phyloP scores from a whole-genome alignment of 345 rosid species.

The Brassica rapa region DNA sequence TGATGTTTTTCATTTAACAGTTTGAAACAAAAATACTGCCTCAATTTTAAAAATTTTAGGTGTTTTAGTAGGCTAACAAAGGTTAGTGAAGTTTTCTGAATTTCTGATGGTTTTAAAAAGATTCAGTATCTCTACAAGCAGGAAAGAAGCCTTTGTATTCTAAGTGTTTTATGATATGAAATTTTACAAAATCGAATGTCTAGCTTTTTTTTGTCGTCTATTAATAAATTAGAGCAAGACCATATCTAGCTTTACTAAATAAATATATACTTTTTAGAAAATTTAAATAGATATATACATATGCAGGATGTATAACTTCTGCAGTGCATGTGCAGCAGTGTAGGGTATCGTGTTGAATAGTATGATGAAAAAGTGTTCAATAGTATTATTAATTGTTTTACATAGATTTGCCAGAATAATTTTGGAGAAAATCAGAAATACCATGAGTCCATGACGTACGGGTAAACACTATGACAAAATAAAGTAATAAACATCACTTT shows the following conservation, averaged over 20 bases:
- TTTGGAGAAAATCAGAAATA: not conserved
- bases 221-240: too few relatives aligned
- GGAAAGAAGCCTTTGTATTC: not conserved
- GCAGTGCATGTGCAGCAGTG: not conserved
- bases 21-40: not conserved
- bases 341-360: not conserved
- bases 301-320: not conserved
- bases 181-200: not conserved
- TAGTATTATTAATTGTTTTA: not conserved
- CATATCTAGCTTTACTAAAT: not conserved
- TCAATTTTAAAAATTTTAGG: not conserved
- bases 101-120: not conserved
- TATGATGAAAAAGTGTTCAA: not conserved
- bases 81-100: not conserved
- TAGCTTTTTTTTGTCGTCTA: not conserved
- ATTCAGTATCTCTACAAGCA: not conserved
- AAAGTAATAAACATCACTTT: not conserved
- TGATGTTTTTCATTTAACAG: not conserved
- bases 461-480: not conserved
- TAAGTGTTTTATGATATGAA: not conserved
- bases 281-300: not conserved
- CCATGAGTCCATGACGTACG: constrained; percentile 12
- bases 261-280: not conserved
- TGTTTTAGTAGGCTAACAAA: not conserved
- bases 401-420: not conserved